Base-by-base conservation (phyloP, 768 basidiomycete genomes). In the Podaxis sp. region DNA sequence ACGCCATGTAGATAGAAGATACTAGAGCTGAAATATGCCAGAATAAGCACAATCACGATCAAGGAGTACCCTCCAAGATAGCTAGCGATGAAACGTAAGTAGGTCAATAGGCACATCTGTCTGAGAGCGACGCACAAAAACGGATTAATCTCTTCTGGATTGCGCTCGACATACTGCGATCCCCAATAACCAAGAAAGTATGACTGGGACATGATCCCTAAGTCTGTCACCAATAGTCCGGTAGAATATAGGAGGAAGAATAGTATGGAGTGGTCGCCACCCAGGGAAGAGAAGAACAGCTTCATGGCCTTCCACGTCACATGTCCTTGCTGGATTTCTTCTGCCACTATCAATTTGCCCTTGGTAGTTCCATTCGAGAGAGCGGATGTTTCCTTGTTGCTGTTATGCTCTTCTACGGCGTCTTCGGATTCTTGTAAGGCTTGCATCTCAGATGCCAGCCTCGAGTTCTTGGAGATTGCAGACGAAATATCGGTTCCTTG, bases 311-410 rank as follows among this genome's bases (percentile, higher is more conserved):
- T 59, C 79, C 82, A 84, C 46, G 82, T 80, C 38, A 88, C 80
- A 63, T 82, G 82, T 0, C 87, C 87, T 58, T 79, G 76, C 11
- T 76, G 79, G 42, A 87, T 76, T 67, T 89, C 87, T 68, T 89
- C 87, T 0, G 79, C 80, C 3, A 84, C 73, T 53, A 87, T 79
- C n/a, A 88, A 74, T 68, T 87, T 86, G 2, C 86, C 86, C 46
- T 77, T 75, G 13, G 61, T 8, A 70, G 36, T 7, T 2, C 38
- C 67, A 72, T 39, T 56, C 64, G 12, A 11, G 65, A 42, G 33
- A 63, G 64, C 17, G 2, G 46, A 6, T 24, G 26, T 52, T 42
- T 53, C 36, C 69, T 71, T 28, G 65, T 66, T 39, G 15, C 66
- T 44, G 59, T 72, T 69, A 17, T 67, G 64, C 63, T 74, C 69